Conservation (phyloP, 495 filamentous ascomycete genomes). For the Neurospora sp. region DNA sequence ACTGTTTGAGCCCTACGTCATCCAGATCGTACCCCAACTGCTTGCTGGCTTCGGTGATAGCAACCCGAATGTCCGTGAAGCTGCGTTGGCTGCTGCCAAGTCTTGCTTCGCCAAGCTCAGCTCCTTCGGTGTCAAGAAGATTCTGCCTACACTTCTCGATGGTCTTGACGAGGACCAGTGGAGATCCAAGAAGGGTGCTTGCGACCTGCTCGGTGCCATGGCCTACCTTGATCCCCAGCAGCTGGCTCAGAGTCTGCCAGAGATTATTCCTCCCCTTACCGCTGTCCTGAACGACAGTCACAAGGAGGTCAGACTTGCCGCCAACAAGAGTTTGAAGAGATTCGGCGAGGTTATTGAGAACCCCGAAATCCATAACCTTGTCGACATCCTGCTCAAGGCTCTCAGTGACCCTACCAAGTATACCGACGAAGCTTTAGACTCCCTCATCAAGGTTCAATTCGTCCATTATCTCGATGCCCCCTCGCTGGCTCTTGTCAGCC, state of each 20-base stretch:
- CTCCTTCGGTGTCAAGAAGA: constrained; percentile 90
- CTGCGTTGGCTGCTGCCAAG: constrained; percentile 86
- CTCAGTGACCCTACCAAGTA: constrained; percentile 96
- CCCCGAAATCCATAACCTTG: constrained; percentile 86
- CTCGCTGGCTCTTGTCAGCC: constrained; percentile 84
- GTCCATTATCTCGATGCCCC: constrained; percentile 94
- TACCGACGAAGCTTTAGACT: constrained; percentile 88
- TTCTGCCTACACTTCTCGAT: constrained; percentile 83
- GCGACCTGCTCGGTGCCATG: constrained; percentile 93
- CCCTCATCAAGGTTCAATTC: constrained; percentile 91
- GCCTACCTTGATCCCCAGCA: constrained; percentile 95
- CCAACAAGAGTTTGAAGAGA: constrained; percentile 89
- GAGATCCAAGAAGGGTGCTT: constrained; percentile 97
- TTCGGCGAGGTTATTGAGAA: constrained; percentile 98
- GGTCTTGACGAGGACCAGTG: constrained; percentile 92
- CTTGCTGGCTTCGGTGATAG: constrained; percentile 81
- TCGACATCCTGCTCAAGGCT: constrained; percentile 86
- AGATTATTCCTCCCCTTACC: constrained; percentile 93
- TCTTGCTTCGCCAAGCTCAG: constrained; percentile 86
- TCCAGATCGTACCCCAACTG: constrained; percentile 87
- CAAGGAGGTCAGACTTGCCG: constrained; percentile 85
- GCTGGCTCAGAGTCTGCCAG: constrained; percentile 79
- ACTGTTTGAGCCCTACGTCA: constrained; percentile 90
- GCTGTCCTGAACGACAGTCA: constrained; percentile 93
- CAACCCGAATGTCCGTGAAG: constrained; percentile 81